phyloP scores from a whole-genome alignment of 768 basidiomycete genomes.

The Suillus plorans region DNA sequence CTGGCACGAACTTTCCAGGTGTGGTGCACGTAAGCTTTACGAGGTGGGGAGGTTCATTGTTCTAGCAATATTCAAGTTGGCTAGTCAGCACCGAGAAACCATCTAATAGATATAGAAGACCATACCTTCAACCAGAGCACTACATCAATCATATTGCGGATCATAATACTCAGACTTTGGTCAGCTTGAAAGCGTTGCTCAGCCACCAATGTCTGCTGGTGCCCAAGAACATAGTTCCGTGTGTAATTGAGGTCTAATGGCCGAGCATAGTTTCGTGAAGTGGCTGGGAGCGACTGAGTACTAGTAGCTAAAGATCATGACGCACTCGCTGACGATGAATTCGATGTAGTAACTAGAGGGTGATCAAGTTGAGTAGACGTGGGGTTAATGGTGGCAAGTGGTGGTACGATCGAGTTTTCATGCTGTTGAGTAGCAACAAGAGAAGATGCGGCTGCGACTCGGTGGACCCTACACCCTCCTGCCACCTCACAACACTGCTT shows the following conservation, averaged over 20 bases:
- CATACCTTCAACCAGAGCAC: neutral
- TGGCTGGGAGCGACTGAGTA: neutral
- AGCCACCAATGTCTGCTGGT: neutral
- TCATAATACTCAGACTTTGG: neutral
- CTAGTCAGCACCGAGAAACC: neutral
- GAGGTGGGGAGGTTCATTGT: neutral
- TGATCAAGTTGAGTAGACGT: neutral
- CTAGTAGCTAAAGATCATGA: neutral
- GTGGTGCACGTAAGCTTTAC: neutral
- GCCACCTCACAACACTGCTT: neutral
- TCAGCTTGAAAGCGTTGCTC: neutral
- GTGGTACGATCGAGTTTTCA: neutral
- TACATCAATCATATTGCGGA: neutral
- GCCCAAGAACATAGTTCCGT: neutral
- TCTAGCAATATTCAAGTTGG: neutral
- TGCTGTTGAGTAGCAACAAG: neutral
- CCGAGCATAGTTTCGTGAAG: neutral
- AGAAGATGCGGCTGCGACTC: neutral
- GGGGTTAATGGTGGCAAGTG: neutral
- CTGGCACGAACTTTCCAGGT: neutral
- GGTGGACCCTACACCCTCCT: neutral
- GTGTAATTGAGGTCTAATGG: neutral
- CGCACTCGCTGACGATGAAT: neutral
- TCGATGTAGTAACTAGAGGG: neutral
- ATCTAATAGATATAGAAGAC: neutral